Evolutionary conservation across 352 stramenopile genomes (phyloP), one percentile per base, ranked within the genome.

Genomic region (Phytophthora sansomeana): DNA sequence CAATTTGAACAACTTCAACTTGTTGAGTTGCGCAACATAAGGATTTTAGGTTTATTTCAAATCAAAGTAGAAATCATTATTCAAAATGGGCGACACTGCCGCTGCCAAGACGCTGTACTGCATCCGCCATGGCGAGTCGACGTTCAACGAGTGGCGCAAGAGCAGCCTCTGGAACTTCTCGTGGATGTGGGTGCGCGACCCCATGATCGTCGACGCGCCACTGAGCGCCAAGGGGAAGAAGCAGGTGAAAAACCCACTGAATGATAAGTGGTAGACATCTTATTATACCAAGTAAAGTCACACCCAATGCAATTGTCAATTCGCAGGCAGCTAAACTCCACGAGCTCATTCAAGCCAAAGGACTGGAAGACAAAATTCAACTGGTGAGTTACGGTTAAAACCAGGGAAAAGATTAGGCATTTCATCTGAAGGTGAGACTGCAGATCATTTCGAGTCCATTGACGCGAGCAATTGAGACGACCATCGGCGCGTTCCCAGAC

Each of bases 61-160:
- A 24, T 24, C 21, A 24, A 24, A 24, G n/a, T 24, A 24, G 21
- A 24, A 24, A 24, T 24, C 21, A 1, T 1, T 24, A 3, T 3
- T 17, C 42, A 49, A 28, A 32, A 71, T 67, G 59, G 49, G n/a
- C 39, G 56, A 72, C 24, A 5, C 43, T 17, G 10, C 43, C 21
- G 13, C 29, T 36, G 49, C 56, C 41, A 95, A 95, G 80, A 90
- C 77, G 48, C 69, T 96, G 29, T 95, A 96, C 59, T 93, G 83
- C 72, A 92, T 96, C 66, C 87, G 89, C 62, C 89, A 96, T 51
- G 89, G 89, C 56, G 87, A 95, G 75, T 96, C 89, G 6, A 92
- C 87, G 48, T 96, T 87, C 72, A 96, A 96, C 56, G 87, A 94
- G 69, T 96, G 89, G 89, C 85, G 87, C 51, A 83, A 77, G 46